These are phyloP conservation scores for Leptomonas pyrrhocoris DNA, from an alignment of 208 protist species.

Conservation along the genomic window DNA sequence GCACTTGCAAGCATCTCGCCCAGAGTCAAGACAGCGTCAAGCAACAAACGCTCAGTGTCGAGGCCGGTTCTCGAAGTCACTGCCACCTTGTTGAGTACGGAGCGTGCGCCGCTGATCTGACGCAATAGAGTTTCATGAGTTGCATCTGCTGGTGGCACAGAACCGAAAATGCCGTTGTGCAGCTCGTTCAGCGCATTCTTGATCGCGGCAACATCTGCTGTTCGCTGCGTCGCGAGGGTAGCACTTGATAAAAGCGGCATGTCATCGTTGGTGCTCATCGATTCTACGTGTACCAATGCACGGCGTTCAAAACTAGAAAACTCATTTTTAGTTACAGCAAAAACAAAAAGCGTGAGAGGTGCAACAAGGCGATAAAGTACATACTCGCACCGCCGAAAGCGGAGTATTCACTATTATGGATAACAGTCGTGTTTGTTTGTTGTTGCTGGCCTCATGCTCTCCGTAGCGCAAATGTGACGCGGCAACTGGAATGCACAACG, in stretches of 20 bases:
- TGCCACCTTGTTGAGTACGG: neutral
- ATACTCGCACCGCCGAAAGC: too few species aligned
- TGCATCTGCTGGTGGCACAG: neutral
- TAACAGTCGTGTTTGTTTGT: neutral
- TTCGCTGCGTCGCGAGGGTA: constrained; percentile 17
- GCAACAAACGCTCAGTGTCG: constrained; percentile 24
- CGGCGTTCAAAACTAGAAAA: neutral
- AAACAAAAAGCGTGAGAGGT: too few species aligned
- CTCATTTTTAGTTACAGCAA: neutral
- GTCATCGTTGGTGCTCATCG: constrained; percentile 21
- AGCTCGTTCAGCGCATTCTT: constrained; percentile 19
- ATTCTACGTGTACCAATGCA: too few species aligned
- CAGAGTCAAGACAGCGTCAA: constrained; percentile 33
- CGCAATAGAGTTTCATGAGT: neutral
- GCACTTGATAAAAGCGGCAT: constrained; percentile 2
- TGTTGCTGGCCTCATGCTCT: neutral
- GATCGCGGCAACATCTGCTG: constrained; percentile 6
- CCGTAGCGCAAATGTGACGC: too few species aligned
- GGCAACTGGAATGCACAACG: too few species aligned
- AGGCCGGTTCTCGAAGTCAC: neutral
- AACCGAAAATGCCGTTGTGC: constrained; percentile 19
- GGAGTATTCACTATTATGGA: too few species aligned
- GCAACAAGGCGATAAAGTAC: too few species aligned
- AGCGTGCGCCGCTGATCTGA: neutral
- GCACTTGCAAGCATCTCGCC: constrained; percentile 26